A percentile compares a stretch with the other conserved stretches of the same genome.
Evolutionary conservation across 768 basidiomycete genomes (phyloP).

Genomic region (Hypsizygus marmoreus): DNA sequence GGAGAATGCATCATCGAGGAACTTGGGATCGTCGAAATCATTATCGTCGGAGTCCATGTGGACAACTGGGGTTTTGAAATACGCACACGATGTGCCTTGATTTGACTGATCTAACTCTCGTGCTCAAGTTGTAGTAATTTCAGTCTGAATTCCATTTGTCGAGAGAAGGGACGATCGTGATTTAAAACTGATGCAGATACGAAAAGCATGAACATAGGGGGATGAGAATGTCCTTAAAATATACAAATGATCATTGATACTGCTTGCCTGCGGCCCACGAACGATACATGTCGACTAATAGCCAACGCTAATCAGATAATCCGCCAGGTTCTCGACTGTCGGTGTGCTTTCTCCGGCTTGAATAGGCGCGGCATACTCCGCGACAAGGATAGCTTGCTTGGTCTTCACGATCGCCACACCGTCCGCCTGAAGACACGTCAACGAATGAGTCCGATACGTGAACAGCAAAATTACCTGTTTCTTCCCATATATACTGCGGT

Average conservation of each 20-base stretch:
- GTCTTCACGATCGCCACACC: constrained; percentile 81
- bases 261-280: constrained; percentile 4
- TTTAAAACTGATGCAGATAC: background rate
- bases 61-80: too few relatives aligned
- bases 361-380: constrained; percentile 65
- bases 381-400: constrained; percentile 81
- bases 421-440: constrained; percentile 51
- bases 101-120: too few relatives aligned
- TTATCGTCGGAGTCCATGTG: too few relatives aligned
- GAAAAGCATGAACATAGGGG: constrained; percentile 3
- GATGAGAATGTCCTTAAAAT: constrained; percentile 7
- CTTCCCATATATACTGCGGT: constrained; percentile 71
- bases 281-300: constrained; percentile 43
- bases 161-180: constrained; percentile 4
- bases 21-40: too few relatives aligned
- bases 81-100: too few relatives aligned
- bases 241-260: constrained; percentile 18
- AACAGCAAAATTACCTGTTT: constrained; percentile 57
- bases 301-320: constrained; percentile 66
- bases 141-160: too few relatives aligned
- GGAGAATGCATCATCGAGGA: too few relatives aligned
- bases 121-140: too few relatives aligned
- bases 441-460: background rate
- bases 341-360: constrained; percentile 68
- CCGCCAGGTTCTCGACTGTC: constrained; percentile 69